Conservation (phyloP, 805 yeast genomes). For the Wickerhamomyces pijperi region DNA sequence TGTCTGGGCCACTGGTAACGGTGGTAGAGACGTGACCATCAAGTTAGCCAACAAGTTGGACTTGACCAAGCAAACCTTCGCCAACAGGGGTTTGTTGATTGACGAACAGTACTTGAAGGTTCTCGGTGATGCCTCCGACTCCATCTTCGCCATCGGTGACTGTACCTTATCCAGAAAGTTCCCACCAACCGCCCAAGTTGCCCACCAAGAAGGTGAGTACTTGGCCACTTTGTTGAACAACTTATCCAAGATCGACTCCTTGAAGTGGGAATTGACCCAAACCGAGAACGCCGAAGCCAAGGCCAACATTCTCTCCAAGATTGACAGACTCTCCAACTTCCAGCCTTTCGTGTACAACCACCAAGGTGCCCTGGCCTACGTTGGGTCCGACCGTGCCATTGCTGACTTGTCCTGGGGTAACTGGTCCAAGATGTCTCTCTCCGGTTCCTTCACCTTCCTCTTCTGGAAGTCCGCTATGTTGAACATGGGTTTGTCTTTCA, state of each 20-base stretch:
- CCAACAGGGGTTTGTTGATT: slow-evolving; percentile 83
- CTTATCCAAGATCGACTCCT: slow-evolving; percentile 48
- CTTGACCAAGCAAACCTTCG: slow-evolving; percentile 50
- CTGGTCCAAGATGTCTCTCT: slow-evolving; percentile 69
- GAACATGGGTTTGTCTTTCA: slow-evolving; percentile 81
- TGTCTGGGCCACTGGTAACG: slow-evolving; percentile 98
- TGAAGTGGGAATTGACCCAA: slow-evolving; percentile 30
- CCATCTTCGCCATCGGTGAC: slow-evolving; percentile 84
- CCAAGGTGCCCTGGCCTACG: slow-evolving; percentile 89
- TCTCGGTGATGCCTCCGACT: slow-evolving; percentile 50
- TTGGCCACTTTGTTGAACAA: slow-evolving; percentile 64
- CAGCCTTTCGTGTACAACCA: slow-evolving; percentile 72
- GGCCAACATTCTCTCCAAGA: slow-evolving; percentile 18
- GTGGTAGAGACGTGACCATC: slow-evolving; percentile 66
- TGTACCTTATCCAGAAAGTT: slow-evolving; percentile 80
- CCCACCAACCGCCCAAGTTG: slow-evolving; percentile 97
- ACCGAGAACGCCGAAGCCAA: slow-evolving; percentile 29
- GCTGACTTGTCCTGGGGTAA: slow-evolving; percentile 80
- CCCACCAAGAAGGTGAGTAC: slow-evolving; percentile 85
- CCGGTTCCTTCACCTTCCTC: slow-evolving; percentile 79
- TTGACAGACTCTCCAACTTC: slow-evolving; percentile 34
- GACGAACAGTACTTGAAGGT: slow-evolving; percentile 67
- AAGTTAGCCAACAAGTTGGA: slow-evolving; percentile 59
- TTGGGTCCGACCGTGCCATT: slow-evolving; percentile 88
- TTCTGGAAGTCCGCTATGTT: slow-evolving; percentile 95